phyloP scores from a whole-genome alignment of 495 filamentous ascomycete species.

The Achaetomiella virescens region DNA sequence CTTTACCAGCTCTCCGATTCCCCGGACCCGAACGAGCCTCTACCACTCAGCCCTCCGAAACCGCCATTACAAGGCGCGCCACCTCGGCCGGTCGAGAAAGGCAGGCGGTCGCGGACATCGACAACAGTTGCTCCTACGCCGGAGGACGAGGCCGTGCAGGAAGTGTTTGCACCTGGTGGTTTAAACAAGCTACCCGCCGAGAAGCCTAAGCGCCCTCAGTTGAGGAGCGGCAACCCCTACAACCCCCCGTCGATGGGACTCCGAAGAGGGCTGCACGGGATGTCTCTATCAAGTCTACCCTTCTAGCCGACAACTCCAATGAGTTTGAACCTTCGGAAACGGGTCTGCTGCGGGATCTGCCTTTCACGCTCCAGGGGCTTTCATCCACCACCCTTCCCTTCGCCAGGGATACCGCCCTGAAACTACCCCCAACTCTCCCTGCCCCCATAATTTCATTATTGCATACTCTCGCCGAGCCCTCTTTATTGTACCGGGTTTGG shows the following conservation, averaged over 20 bases:
- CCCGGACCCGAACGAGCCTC: constrained; percentile 41
- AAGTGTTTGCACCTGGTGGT: constrained; percentile 52
- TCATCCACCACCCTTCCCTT: constrained; percentile 82
- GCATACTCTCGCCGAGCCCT: constrained; percentile 87
- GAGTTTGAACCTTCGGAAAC: constrained; percentile 57
- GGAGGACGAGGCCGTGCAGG: constrained; percentile 41
- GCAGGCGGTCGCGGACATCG: constrained; percentile 20
- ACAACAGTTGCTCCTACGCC: constrained; percentile 23
- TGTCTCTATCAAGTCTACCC: constrained; percentile 45
- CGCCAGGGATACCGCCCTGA: constrained; percentile 53
- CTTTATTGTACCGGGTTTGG: constrained; percentile 75
- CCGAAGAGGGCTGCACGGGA: constrained; percentile 29
- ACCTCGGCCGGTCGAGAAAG: constrained; percentile 16
- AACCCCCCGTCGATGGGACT: constrained; percentile 8
- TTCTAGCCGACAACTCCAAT: constrained; percentile 46
- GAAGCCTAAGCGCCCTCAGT: constrained; percentile 18
- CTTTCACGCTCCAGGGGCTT: constrained; percentile 90
- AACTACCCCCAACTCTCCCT: constrained; percentile 71
- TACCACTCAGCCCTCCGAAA: constrained; percentile 26
- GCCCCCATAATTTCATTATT: constrained; percentile 81
- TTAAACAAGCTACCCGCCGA: constrained; percentile 39
- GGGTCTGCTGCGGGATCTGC: constrained; percentile 79
- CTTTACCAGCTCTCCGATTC: constrained; percentile 74
- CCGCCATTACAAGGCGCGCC: constrained; percentile 16
- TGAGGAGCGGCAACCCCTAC: constrained; percentile 16